A percentile compares a stretch with the other conserved stretches of the same genome.
Evolutionary conservation across 331 rosid genomes (phyloP).

Genomic region (Erythrophleum ivorense): DNA sequence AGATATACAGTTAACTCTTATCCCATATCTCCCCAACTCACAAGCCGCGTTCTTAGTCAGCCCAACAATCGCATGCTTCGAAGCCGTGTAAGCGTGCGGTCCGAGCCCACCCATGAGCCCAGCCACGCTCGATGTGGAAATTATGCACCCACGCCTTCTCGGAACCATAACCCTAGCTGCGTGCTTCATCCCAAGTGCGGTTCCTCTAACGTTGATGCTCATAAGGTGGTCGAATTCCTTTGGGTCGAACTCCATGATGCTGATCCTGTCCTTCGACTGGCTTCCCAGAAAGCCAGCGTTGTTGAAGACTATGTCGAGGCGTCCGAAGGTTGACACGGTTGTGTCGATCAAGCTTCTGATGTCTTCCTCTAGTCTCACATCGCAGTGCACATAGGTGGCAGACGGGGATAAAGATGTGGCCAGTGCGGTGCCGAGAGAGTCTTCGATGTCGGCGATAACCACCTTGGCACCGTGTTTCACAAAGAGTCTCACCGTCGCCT

Average conservation of each 20-base stretch:
- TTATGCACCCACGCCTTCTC: slow-evolving; percentile 42
- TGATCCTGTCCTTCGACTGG: slow-evolving; percentile 32
- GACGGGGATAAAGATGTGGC: slow-evolving; percentile 40
- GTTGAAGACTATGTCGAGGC: slow-evolving; percentile 47
- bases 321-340: slow-evolving; percentile 39
- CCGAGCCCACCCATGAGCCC: slow-evolving; percentile 48
- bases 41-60: slow-evolving; percentile 44
- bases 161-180: slow-evolving; percentile 47
- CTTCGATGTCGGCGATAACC: slow-evolving; percentile 48
- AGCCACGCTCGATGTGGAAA: slow-evolving; percentile 43
- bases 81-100: slow-evolving; percentile 48
- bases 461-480: slow-evolving; percentile 47
- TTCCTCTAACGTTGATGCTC: slow-evolving; percentile 41
- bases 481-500: slow-evolving; percentile 43
- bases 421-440: slow-evolving; percentile 30
- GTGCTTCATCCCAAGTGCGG: slow-evolving; percentile 51
- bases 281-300: slow-evolving; percentile 49
- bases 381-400: slow-evolving; percentile 36
- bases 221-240: slow-evolving; percentile 33
- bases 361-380: slow-evolving; percentile 42
- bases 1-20: slow-evolving; percentile 50
- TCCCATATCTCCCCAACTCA: slow-evolving; percentile 47
- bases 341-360: slow-evolving; percentile 34
- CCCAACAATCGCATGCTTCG: slow-evolving; percentile 52
- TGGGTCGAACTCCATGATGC: slow-evolving; percentile 35